phyloP scores from a whole-genome alignment of 2,329 filamentous ascomycete species.

The Malbranchea zuffiana region DNA sequence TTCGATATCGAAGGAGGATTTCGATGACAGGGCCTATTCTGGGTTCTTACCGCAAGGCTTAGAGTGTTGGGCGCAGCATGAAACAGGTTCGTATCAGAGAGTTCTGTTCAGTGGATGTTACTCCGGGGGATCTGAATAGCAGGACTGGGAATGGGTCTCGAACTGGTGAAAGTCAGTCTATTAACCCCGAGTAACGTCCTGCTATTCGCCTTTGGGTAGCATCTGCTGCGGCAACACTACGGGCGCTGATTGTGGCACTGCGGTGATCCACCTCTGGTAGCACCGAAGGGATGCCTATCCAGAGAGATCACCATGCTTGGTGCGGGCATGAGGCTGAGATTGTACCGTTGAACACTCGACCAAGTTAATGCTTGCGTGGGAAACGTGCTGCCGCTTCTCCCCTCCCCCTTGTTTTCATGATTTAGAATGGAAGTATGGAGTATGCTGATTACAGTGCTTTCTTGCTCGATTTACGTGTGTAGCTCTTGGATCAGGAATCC shows the following conservation, averaged over 20 bases:
- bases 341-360: conserved; percentile 89
- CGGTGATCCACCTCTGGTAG: conserved; percentile 43
- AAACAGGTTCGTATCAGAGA: conserved; percentile 19
- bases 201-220: conserved; percentile 12
- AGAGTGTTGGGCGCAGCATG: conserved; percentile 14
- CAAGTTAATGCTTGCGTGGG: conserved; percentile 99
- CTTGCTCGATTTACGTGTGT: conserved; percentile 17
- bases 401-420: conserved; percentile 30
- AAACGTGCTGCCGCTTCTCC: conserved; percentile 82
- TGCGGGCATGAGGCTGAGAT: conserved; percentile 66
- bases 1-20: too few relatives aligned
- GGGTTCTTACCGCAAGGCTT: background rate
- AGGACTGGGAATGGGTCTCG: background rate
- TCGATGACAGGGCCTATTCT: background rate
- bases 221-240: conserved; percentile 57
- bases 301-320: conserved; percentile 21
- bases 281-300: conserved; percentile 12
- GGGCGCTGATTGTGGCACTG: conserved; percentile 56
- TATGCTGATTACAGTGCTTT: conserved; percentile 36
- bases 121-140: conserved; percentile 7
- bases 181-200: too few relatives aligned
- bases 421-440: conserved; percentile 10
- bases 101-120: conserved; percentile 17
- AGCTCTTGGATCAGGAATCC: conserved; percentile 74
- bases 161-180: background rate